A percentile compares a stretch with the other conserved stretches of the same genome.
Conservation (phyloP, 1,139 yeast species). For the Arxiozyma slooffiae region DNA sequence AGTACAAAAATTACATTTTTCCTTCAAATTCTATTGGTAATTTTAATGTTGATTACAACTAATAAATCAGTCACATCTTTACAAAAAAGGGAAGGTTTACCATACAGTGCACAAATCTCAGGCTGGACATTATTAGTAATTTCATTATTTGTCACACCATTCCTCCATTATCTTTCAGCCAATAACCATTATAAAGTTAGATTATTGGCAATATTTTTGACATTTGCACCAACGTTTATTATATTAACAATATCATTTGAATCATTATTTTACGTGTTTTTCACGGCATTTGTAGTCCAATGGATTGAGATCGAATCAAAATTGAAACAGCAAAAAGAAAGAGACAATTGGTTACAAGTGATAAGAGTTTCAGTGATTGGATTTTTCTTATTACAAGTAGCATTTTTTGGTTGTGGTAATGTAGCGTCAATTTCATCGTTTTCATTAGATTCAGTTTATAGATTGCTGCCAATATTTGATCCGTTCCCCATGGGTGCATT, state of each 20-base stretch:
- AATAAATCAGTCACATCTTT: slow-evolving; percentile 62
- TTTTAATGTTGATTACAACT: slow-evolving; percentile 55
- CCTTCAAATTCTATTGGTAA: slow-evolving; percentile 50
- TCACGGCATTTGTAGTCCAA: slow-evolving; percentile 57
- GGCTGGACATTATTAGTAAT: slow-evolving; percentile 65
- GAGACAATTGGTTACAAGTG: slow-evolving; percentile 49
- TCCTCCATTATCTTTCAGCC: slow-evolving; percentile 48
- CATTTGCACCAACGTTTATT: slow-evolving; percentile 82
- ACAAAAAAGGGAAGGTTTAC: slow-evolving; percentile 72
- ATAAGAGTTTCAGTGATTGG: slow-evolving; percentile 76
- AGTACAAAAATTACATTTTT: slow-evolving; percentile 36
- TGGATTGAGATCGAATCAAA: slow-evolving; percentile 74
- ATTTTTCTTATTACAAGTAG: slow-evolving; percentile 79
- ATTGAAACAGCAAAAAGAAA: slow-evolving; percentile 28
- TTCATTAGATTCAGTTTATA: slow-evolving; percentile 83
- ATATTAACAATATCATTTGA: slow-evolving; percentile 90
- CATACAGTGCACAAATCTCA: slow-evolving; percentile 57
- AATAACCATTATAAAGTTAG: slow-evolving; percentile 66
- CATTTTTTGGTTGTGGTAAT: slow-evolving; percentile 96
- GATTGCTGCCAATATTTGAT: slow-evolving; percentile 84
- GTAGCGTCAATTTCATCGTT: slow-evolving; percentile 90
- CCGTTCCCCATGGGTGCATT: slow-evolving; percentile 97
- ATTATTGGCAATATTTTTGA: slow-evolving; percentile 60
- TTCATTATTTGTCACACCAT: slow-evolving; percentile 58
- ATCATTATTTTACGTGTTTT: slow-evolving; percentile 74